These are phyloP conservation scores for Boletus rex-veris DNA, from an alignment of 768 basidiomycete species.

Conservation along the genomic window DNA sequence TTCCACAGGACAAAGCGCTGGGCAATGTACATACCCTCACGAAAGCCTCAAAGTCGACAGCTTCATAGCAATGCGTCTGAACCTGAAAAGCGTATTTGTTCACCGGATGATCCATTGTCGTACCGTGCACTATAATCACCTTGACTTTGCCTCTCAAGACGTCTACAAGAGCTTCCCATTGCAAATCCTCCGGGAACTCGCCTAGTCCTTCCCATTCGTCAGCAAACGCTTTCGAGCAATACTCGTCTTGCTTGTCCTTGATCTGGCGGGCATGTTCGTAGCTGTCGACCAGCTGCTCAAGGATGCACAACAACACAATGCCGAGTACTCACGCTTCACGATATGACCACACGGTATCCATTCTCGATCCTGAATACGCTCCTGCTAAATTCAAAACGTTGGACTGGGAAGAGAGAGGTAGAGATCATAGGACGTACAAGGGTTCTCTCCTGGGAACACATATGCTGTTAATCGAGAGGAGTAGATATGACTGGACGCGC, in stretches of 20 bases:
- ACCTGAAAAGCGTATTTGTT: slow-evolving; percentile 28
- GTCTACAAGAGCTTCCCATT: slow-evolving; percentile 71
- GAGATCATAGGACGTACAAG: slow-evolving; percentile 28
- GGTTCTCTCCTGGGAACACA: slow-evolving; percentile 50
- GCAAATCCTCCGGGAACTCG: slow-evolving; percentile 62
- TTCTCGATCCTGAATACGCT: slow-evolving; percentile 45
- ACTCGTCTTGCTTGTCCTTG: slow-evolving; percentile 64
- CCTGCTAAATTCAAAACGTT: slow-evolving; percentile 8
- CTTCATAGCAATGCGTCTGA: slow-evolving; percentile 55
- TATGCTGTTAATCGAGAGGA: neutral
- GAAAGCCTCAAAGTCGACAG: slow-evolving; percentile 65
- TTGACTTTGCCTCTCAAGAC: slow-evolving; percentile 72
- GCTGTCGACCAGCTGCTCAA: slow-evolving; percentile 12
- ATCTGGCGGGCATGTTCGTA: slow-evolving; percentile 67
- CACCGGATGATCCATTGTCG: neutral
- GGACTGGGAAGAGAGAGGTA: neutral
- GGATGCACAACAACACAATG: neutral
- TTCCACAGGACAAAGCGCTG: neutral
- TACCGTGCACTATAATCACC: slow-evolving; percentile 32
- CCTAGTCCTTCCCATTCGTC: slow-evolving; percentile 45
- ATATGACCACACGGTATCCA: slow-evolving; percentile 67
- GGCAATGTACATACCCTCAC: slow-evolving; percentile 47
- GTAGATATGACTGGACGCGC: slow-evolving; percentile 27
- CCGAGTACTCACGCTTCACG: slow-evolving; percentile 44
- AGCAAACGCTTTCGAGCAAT: slow-evolving; percentile 49